These are phyloP conservation scores for Epipyxis sp. DNA, from an alignment of 108 stramenopile species.

Conservation along the genomic window DNA sequence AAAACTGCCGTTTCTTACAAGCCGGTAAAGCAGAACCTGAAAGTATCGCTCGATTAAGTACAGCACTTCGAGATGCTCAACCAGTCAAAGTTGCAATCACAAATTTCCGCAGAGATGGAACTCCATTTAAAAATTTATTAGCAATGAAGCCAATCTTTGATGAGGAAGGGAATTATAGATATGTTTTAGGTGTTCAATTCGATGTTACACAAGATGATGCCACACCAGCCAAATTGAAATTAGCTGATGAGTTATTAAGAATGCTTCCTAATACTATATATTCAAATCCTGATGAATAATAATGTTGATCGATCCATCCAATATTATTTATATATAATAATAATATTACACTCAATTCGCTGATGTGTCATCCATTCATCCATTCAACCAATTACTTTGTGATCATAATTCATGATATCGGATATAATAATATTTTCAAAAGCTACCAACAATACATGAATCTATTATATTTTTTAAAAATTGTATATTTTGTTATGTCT, in stretches of 20 bases:
- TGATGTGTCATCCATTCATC: too few relatives aligned
- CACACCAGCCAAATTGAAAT: constrained; percentile 1
- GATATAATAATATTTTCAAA: too few relatives aligned
- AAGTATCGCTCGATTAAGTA: background rate
- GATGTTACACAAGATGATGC: constrained; percentile 23
- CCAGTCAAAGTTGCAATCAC: constrained; percentile 10
- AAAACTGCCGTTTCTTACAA: constrained; percentile 18
- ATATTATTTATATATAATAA: too few relatives aligned
- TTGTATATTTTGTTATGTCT: too few relatives aligned
- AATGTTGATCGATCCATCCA: too few relatives aligned
- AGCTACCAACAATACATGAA: too few relatives aligned
- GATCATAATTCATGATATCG: too few relatives aligned
- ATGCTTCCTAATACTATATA: background rate
- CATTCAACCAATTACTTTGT: too few relatives aligned
- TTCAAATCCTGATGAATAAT: background rate
- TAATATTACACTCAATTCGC: too few relatives aligned
- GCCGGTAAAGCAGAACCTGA: constrained; percentile 5
- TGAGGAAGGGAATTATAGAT: constrained; percentile 1
- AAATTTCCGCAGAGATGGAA: constrained; percentile 23
- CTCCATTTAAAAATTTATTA: constrained; percentile 8
- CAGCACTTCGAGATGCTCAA: constrained; percentile 1
- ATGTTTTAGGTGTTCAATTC: constrained; percentile 20
- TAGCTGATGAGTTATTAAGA: background rate
- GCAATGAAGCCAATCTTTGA: constrained; percentile 7
- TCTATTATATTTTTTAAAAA: too few relatives aligned